Evolutionary conservation across 192 early-diverging fungal genomes (phyloP), one percentile per base, ranked within the genome.

Genomic region (Cetraspora pellucida): DNA sequence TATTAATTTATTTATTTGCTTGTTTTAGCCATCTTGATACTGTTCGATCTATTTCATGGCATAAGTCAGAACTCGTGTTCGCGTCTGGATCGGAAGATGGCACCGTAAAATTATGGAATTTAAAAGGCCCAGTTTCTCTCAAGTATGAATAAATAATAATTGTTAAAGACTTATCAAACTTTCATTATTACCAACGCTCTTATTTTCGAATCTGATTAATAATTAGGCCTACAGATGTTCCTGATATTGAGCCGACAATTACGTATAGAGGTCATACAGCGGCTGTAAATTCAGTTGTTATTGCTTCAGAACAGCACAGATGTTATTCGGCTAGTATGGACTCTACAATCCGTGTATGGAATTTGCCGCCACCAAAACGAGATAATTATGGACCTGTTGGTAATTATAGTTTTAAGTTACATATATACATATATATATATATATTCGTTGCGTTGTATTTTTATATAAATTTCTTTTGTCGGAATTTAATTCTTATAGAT

Each of bases 11-110:
- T 27, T 17, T 11, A 55, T 25, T 37, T 77, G 19, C 43, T 17
- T 6, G 30, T 50, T 44, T 28, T 82, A 93, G 91, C 69, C 93
- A 94, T 72, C 79, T 94, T 11, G 93, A 94, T 75, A 80, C 89
- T 4, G 87, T 94, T 5, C 84, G 93, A 59, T 61, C 88, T 10
- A 70, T 93, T 21, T 78, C 79, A 19, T 94, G 91, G 44, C 85
- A 92, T 65, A 85, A 88, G 13, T 82, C 67, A 8, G 84, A 90
- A 19, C 81, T 81, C 37, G 64, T 87, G 0, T 75, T 95, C 27
- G 75, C 92, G 30, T 89, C 93, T 10, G 92, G 89, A 21, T 92
- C 91, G 9, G 95, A 96, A 75, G 95, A 96, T 80, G 86, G 87
- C 13, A 95, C 93, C 0, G 87, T 91, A 47, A 93, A 92, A 73